phyloP scores from a whole-genome alignment of 768 basidiomycete genomes.

The Roridomyces roridus region DNA sequence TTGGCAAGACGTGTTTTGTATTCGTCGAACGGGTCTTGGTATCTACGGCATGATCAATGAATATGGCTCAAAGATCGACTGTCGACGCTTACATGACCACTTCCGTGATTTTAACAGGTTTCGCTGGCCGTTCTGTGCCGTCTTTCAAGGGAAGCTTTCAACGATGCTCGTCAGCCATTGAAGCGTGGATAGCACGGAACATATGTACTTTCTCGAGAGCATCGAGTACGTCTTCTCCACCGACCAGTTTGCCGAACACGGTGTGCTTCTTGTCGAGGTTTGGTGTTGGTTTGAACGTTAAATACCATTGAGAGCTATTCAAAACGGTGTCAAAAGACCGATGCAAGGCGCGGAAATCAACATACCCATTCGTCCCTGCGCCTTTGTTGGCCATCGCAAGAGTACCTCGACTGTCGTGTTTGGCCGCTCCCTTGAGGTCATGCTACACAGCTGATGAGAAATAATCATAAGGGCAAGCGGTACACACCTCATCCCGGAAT shows the following conservation, averaged over 20 bases:
- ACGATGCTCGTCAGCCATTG: too few relatives aligned
- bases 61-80: neutral
- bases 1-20: constrained; percentile 86
- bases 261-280: constrained; percentile 95
- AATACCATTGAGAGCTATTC: constrained; percentile 87
- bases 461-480: too few relatives aligned
- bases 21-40: constrained; percentile 94
- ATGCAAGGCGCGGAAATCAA: constrained; percentile 2
- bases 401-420: constrained; percentile 83
- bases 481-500: constrained; percentile 98
- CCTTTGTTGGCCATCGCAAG: constrained; percentile 98
- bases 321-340: neutral
- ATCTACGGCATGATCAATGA: constrained; percentile 46
- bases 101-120: constrained; percentile 84
- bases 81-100: constrained; percentile 74
- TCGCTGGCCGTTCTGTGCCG: constrained; percentile 87
- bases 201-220: constrained; percentile 84
- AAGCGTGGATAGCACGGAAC: too few relatives aligned
- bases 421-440: constrained; percentile 85
- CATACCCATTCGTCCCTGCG: constrained; percentile 83
- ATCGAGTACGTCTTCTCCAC: constrained; percentile 90
- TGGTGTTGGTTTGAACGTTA: constrained; percentile 84
- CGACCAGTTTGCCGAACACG: constrained; percentile 96
- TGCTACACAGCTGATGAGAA: too few relatives aligned
- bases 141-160: constrained; percentile 81